Evolutionary conservation across 2,329 filamentous ascomycete species (phyloP).

Genomic region (Arthrobotrys sphaeroides): DNA sequence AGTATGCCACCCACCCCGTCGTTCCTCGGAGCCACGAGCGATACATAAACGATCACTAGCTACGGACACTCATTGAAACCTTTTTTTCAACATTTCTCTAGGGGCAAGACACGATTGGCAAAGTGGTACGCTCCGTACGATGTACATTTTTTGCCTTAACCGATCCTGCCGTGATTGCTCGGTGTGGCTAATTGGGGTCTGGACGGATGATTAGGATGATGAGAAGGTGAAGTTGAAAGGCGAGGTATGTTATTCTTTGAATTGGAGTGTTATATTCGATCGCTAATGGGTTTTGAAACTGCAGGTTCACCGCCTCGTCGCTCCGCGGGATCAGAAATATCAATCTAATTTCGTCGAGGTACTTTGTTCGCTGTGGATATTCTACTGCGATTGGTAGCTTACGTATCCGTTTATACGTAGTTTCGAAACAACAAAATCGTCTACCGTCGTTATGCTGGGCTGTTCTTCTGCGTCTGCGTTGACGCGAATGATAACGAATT

Average conservation of each 20-base stretch:
- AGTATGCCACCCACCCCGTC: constrained; percentile 59
- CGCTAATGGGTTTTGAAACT: not conserved
- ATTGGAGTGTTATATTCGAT: not conserved
- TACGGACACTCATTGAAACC: no score
- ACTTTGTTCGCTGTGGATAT: constrained; percentile 55
- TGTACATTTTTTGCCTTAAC: constrained; percentile 63
- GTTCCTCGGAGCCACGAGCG: not conserved
- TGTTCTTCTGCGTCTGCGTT: constrained; percentile 99
- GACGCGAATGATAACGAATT: constrained; percentile 99
- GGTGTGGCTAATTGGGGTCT: not conserved
- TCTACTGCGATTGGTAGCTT: not conserved
- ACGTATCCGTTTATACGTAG: no score
- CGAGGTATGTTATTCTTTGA: constrained; percentile 71
- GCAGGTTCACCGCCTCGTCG: constrained; percentile 96
- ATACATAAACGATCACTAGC: not conserved
- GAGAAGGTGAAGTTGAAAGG: constrained; percentile 99
- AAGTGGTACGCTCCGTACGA: constrained; percentile 99
- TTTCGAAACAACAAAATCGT: constrained; percentile 94
- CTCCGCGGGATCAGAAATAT: constrained; percentile 97
- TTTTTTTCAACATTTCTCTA: constrained; percentile 61
- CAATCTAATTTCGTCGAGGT: constrained; percentile 99
- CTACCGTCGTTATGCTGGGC: constrained; percentile 93
- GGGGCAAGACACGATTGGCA: constrained; percentile 96
- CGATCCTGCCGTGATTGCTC: not conserved
- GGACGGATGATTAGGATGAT: constrained; percentile 72